Base-by-base conservation (phyloP, 1,284 basidiomycete genomes). In the Papiliotrema terrestris region DNA sequence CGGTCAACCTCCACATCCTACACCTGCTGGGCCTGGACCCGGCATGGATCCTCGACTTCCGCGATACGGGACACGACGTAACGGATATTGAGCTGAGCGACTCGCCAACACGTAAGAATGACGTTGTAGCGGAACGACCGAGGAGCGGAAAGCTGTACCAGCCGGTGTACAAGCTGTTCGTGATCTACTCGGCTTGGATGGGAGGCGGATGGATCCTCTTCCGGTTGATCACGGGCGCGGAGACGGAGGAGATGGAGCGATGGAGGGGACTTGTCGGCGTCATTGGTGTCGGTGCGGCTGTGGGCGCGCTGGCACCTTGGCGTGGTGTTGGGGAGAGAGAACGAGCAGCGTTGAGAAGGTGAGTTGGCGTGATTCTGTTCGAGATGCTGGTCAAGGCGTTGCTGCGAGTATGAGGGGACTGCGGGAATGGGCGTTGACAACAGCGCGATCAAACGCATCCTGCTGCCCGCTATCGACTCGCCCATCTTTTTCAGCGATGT, bases 401-500 rank as follows among this genome's bases (percentile, higher is more conserved):
- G n/a, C 25, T 41, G n/a, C 43, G 43, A 8, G 15, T 45, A 23
- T 22, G 36, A 20, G 23, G 14, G 14, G 19, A 9, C 11, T 17
- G 15, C n/a, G 29, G 8, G 5, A 13, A 3, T 22, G 23, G 20
- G 36, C 29, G 52, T 46, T 36, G 54, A 35, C 26, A 9, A 19
- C 45, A 90, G 88, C 54, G 79, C 87, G 1, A 67, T 91, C 26
- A 79, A 81, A 49, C 82, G 92, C 62, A 93, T 92, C 68, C 65
- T 93, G 32, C 82, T 86, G 45, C 84, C 88, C 23, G 80, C 84
- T 0, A 71, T 82, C 29, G 79, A 80, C 51, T 80, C 81, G 48
- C 83, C 84, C 1, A 81, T 94, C 44, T 85, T 86, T 70, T 98
- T 99, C 75, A 86, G 86, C 42, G 94, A 98, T 69, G 86, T 99